Evolutionary conservation across 139 green algal genomes (phyloP), one percentile per base, ranked within the genome.

Genomic region (Tetraselmis striata): DNA sequence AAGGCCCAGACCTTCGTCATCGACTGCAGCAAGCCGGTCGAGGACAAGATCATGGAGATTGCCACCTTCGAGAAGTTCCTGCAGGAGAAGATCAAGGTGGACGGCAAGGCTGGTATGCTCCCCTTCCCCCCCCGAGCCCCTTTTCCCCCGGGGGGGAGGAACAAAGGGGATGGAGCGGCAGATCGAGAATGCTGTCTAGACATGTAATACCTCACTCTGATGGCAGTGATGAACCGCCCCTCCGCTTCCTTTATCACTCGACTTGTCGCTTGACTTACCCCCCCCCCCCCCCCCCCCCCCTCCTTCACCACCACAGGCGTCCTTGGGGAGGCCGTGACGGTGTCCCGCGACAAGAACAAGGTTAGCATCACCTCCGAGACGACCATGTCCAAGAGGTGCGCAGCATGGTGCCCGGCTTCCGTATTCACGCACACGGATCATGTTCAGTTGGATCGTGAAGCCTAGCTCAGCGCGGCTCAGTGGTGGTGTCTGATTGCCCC

Each of bases 61-160:
- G 94, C 90, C 1, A 93, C 92, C 30, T 99, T 99, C 85, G 95
- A 99, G 94, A 98, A 98, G 89, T 99, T 98, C 91, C 90, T 99
- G 80, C 31, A 91, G 24, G 96, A 99, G 76, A 94, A 95, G 84
- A 98, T 99, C 89, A 99, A 99, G 94, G 95, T 99, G 28, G 84
- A 93, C 32, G 90, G 90, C 84, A 98, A 98, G 89, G 90, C 92
- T 30, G 92, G 91, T 93, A 32, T n/a, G 87, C 79, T 67, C n/a
- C n/a, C n/a, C n/a, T n/a, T n/a, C n/a, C n/a, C n/a, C n/a, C n/a
- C n/a, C n/a, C n/a, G n/a, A n/a, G n/a, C n/a, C n/a, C n/a, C n/a
- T 18, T 23, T 18, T 23, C 23, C 58, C 58, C 23, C 23, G 58
- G 58, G 58, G 58, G 58, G 58, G 18, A 23, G 58, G 58, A 23